A percentile compares a stretch with the other conserved stretches of the same genome.
Evolutionary conservation across 805 yeast genomes (phyloP).

Genomic region (Barnettozyma vustinii): DNA sequence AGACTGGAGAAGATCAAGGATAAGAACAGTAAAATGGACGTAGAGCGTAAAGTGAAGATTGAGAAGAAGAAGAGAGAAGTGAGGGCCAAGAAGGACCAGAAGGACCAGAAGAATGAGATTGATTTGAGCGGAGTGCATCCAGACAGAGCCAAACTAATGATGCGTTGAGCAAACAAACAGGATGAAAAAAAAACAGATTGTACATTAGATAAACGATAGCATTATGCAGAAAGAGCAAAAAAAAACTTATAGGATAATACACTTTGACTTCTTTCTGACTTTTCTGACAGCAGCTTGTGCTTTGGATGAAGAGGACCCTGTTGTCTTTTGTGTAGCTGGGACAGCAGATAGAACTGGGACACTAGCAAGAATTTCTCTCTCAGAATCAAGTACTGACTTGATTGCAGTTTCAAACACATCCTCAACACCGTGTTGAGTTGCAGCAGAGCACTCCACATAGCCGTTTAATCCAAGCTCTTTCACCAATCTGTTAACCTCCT

Average conservation of each 20-base stretch:
- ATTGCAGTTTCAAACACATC: conserved; percentile 83
- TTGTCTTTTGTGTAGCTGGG: conserved; percentile 2
- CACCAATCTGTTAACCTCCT: conserved; percentile 64
- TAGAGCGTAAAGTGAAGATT: conserved; percentile 60
- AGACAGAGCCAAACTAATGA: conserved; percentile 47
- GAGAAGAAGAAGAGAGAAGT: conserved; percentile 39
- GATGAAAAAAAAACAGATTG: too few relatives aligned
- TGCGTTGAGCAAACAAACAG: conserved; percentile 18
- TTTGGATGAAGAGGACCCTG: not conserved
- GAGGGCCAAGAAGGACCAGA: conserved; percentile 25
- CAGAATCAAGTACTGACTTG: conserved; percentile 46
- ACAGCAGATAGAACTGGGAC: conserved; percentile 5
- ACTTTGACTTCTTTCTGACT: conserved; percentile 43
- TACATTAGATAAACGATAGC: not conserved
- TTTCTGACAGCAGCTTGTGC: conserved; percentile 16
- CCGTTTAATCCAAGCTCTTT: conserved; percentile 65
- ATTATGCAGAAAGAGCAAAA: not conserved
- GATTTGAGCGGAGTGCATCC: conserved; percentile 46
- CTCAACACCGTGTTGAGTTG: conserved; percentile 81
- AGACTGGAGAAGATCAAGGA: conserved; percentile 65
- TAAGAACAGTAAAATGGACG: conserved; percentile 71
- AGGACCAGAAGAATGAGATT: conserved; percentile 18
- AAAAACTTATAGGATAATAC: conserved; percentile 35
- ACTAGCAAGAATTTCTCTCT: conserved; percentile 11
- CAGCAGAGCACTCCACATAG: conserved; percentile 86